Evolutionary conservation across 2,329 filamentous ascomycete species (phyloP), one percentile per base, ranked within the genome.

Genomic region (Bipolaris bicolor): DNA sequence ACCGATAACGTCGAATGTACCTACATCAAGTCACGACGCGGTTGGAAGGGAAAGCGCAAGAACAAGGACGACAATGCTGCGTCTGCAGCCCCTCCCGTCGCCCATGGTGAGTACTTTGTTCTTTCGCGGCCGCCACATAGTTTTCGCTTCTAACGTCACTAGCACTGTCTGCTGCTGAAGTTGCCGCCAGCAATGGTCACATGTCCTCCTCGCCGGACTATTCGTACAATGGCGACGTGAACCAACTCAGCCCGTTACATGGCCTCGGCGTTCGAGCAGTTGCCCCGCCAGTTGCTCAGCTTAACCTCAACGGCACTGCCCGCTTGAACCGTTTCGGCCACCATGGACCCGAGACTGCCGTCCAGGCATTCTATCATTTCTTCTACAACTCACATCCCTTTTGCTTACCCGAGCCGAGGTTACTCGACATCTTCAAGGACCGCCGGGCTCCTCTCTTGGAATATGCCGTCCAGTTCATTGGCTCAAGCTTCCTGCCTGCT

Each of bases 331-430:
- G 69, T 3, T 71, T 70, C 36, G 69, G 67, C 13, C 67, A 68
- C 18, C 43, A 67, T 16, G 69, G 68, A 3, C 70, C 72, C 15
- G 69, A 69, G 39, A 72, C 67, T 20, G 67, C 72, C 7, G 65
- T 70, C 4, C 67, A 70, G 29, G 67, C 72, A 3, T 76, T 76
- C 54, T 75, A 62, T 66, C 78, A 84, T 36, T 87, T 81, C 71
- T 87, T 86, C 62, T 78, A 79, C 44, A 76, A 79, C 1, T 79
- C 81, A 2, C 85, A 87, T 74, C 85, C 85, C 0, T 82, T 87
- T 57, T 74, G 85, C 13, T 77, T 85, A 5, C 84, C 84, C 0
- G 72, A 79, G 33, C 74, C 61, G 63, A 79, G 43, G 75, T 75
- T 73, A 62, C 67, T 64, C 62, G 72, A 62, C 64, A 73, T 65